phyloP scores from a whole-genome alignment of 1,139 yeast species.

The Diutina siamensis region DNA sequence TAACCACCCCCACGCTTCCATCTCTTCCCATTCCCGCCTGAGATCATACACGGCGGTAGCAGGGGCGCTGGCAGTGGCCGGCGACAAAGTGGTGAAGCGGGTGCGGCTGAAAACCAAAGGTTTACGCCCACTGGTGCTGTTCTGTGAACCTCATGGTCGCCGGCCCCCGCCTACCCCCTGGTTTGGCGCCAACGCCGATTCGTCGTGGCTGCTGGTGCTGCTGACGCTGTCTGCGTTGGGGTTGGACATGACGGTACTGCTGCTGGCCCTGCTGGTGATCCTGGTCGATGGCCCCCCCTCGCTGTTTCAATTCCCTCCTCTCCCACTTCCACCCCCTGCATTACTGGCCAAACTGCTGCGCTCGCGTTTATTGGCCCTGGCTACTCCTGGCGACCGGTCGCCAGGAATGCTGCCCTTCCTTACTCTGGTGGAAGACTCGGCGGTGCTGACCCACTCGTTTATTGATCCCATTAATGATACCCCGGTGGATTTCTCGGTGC shows the following conservation, averaged over 20 bases:
- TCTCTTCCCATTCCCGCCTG: background rate
- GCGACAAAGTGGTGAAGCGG: constrained; percentile 4
- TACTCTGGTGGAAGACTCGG: constrained; percentile 1
- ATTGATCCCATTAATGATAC: constrained; percentile 5
- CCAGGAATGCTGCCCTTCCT: constrained; percentile 5
- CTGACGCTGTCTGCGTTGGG: background rate
- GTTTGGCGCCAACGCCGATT: constrained; percentile 1
- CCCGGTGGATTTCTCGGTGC: constrained; percentile 5
- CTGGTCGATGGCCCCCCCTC: background rate
- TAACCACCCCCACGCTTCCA: constrained; percentile 10
- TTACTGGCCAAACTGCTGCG: constrained; percentile 3
- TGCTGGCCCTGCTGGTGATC: constrained; percentile 4
- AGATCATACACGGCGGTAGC: constrained; percentile 3
- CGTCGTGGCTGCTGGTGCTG: constrained; percentile 1
- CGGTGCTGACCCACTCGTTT: background rate
- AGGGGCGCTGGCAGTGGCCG: background rate
- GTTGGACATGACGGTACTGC: background rate
- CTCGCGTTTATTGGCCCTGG: background rate
- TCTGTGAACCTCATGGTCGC: background rate
- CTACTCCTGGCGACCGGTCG: background rate
- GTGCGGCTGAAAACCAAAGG: background rate
- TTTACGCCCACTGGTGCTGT: background rate
- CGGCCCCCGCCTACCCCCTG: constrained; percentile 4
- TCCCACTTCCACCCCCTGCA: background rate
- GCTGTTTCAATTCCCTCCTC: constrained; percentile 2